Conservation (phyloP, 768 basidiomycete species). For the Astraeus odoratus region DNA sequence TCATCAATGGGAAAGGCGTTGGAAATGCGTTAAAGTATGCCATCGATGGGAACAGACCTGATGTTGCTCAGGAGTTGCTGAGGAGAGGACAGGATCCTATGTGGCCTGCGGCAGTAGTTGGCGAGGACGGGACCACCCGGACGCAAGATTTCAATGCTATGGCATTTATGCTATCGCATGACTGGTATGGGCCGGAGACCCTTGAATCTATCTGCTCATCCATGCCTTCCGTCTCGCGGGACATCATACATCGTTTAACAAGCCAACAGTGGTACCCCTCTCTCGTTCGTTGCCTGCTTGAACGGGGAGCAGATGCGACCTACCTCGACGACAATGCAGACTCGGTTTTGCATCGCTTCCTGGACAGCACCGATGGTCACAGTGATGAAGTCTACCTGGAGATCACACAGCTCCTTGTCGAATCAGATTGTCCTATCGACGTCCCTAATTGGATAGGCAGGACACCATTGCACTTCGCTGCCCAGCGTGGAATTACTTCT, state of each 20-base stretch:
- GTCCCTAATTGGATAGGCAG: not conserved
- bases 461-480: not conserved
- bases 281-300: not conserved
- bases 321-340: not conserved
- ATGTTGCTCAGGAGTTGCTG: not conserved
- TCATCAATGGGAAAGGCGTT: not conserved
- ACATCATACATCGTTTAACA: not conserved
- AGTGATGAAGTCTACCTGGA: conserved; percentile 1
- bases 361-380: not conserved
- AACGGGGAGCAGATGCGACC: not conserved
- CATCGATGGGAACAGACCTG: not conserved
- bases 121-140: not conserved
- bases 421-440: not conserved
- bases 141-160: not conserved
- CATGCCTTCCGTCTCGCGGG: not conserved
- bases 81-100: not conserved
- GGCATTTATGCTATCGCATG: not conserved
- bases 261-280: not conserved
- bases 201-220: not conserved
- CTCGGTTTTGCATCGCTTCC: not conserved
- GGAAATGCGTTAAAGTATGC: not conserved
- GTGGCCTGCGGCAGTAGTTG: not conserved
- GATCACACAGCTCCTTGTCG: not conserved
- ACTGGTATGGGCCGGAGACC: not conserved
- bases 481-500: not conserved